A percentile compares a stretch with the other conserved stretches of the same genome.
These are phyloP conservation scores for Opeltia flavorubescens DNA, from an alignment of 495 filamentous ascomycete species.

Conservation along the genomic window DNA sequence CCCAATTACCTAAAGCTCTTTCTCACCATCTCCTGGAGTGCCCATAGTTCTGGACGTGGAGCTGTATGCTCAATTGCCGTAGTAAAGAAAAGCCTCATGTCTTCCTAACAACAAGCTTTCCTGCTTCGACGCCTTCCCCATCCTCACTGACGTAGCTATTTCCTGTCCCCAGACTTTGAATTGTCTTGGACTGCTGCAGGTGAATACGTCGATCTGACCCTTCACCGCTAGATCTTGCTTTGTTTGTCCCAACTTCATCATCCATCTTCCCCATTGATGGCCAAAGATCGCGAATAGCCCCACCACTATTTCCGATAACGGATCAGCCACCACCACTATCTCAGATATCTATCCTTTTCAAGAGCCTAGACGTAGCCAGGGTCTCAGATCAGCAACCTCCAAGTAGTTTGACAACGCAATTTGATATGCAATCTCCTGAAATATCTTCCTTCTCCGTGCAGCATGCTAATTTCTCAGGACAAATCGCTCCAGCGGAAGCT, in stretches of 20 bases:
- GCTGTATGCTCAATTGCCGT: not conserved
- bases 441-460: not conserved
- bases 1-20: not conserved
- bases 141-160: not conserved
- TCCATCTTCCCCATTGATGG: no score
- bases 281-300: not conserved
- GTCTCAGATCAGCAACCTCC: not conserved
- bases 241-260: not conserved
- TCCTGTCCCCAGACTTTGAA: no score
- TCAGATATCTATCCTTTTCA: not conserved
- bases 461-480: not conserved
- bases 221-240: not conserved
- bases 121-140: not conserved
- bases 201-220: not conserved
- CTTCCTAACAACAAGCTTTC: no score
- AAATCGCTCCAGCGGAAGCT: not conserved
- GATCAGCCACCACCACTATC: not conserved
- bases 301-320: not conserved
- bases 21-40: not conserved
- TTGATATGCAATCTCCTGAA: not conserved
- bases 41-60: not conserved
- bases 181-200: no score
- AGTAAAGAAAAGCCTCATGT: no score
- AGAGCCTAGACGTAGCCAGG: not conserved
- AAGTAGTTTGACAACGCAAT: not conserved